These are phyloP conservation scores for Lactuca sativa DNA, from an alignment of 129 eudicot species.

Conservation along the genomic window DNA sequence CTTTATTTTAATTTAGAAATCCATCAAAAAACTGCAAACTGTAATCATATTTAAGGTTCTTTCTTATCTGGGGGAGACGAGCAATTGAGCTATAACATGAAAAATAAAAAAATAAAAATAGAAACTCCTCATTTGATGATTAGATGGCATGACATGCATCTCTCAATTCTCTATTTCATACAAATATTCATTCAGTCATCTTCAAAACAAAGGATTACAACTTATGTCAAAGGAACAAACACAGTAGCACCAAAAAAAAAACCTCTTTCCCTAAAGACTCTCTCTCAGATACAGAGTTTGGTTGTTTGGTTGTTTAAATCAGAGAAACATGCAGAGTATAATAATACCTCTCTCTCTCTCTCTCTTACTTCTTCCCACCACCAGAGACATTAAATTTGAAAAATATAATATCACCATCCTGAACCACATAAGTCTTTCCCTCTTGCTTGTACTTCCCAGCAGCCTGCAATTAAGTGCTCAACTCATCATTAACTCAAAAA, in stretches of 20 bases:
- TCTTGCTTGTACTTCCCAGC: constrained; percentile 96
- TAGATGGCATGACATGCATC: background rate
- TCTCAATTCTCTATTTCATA: constrained; percentile 15
- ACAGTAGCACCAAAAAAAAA: constrained; percentile 20
- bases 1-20: no score
- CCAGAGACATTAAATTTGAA: constrained; percentile 96
- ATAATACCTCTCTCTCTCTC: background rate
- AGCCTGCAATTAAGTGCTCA: constrained; percentile 46
- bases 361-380: constrained; percentile 85
- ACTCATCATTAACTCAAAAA: background rate
- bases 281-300: constrained; percentile 20
- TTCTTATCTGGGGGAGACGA: no score
- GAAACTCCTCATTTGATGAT: background rate
- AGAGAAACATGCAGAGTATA: background rate
- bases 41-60: no score
- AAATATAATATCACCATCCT: constrained; percentile 89
- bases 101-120: no score
- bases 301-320: background rate
- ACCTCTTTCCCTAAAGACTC: constrained; percentile 16
- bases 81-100: no score
- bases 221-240: constrained; percentile 10
- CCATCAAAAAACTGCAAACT: no score
- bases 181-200: constrained; percentile 19
- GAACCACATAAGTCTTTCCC: constrained; percentile 91
- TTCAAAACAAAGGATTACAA: constrained; percentile 25